Evolutionary conservation across 441 rosid species (phyloP), one percentile per base, ranked within the genome.

Genomic region (Jatropha multifida): DNA sequence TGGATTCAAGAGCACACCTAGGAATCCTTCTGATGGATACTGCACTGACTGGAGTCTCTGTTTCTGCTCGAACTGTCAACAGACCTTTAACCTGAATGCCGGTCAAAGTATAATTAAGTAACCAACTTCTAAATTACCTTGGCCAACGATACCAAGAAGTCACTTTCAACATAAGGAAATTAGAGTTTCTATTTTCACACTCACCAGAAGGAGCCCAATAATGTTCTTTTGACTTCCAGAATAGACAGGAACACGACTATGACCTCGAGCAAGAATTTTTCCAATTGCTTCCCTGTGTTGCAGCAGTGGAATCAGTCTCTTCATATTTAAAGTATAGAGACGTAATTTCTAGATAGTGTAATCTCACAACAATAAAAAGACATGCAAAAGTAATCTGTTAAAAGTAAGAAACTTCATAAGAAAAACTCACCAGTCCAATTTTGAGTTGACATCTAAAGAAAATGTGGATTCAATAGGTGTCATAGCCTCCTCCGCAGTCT

Each of bases 401-500:
- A 73, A 17, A 66, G 55, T 0, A 48, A 23, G 17, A 18, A 64
- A 38, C 67, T 14, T 62, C 8, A 18, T 37, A 62, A 74, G 15
- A 63, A 55, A 77, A 65, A 79, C 85, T 85, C 73, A 94, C 99
- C 99, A 94, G 81, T 94, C 97, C 85, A 94, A 82, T 80, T 94
- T 93, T 74, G 98, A 88, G 80, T 89, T 88, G 66, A 92, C 96
- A 85, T 94, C 94, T 77, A 94, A 83, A 61, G 98, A 94, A 79
- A 94, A 94, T 37, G 97, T 91, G 26, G 97, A 94, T 78, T 93
- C 99, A 79, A 95, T 95, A 38, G 99, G 99, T 11, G 99, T 95
- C 99, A 95, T 95, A 42, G 99, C 99, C 85, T 93, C 96, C 76
- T 93, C 92, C 27, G 98, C 98, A n/a, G 98, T 95, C 98, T 95